Conservation (phyloP, 495 filamentous ascomycete species). For the Penicillium lividum region DNA sequence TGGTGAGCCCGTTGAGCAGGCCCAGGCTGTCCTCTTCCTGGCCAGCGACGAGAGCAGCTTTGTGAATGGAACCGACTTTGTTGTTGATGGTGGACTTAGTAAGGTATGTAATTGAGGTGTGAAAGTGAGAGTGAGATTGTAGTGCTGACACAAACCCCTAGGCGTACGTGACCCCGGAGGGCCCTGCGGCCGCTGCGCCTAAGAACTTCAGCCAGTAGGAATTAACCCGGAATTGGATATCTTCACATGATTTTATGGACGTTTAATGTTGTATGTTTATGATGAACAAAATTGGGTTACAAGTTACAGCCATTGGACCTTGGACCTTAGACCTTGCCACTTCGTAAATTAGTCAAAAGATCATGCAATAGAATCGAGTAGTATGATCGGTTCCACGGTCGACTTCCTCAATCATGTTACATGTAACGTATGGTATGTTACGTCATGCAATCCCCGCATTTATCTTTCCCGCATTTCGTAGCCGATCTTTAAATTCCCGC, state of each 20-base stretch:
- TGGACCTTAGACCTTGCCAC: no score
- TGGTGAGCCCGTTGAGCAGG: slow-evolving; percentile 93
- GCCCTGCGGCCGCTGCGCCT: slow-evolving; percentile 68
- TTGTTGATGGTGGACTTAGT: slow-evolving; percentile 96
- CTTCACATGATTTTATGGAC: neutral
- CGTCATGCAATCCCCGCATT: slow-evolving; percentile 32
- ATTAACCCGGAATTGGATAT: neutral
- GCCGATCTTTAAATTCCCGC: slow-evolving; percentile 18
- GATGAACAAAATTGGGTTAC: no score
- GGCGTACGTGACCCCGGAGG: slow-evolving; percentile 92
- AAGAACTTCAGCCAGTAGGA: slow-evolving; percentile 55
- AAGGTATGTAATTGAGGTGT: slow-evolving; percentile 50
- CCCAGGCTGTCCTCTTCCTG: slow-evolving; percentile 89
- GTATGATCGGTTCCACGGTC: neutral
- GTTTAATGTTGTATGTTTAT: neutral
- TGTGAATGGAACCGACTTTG: slow-evolving; percentile 88
- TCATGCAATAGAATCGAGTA: neutral
- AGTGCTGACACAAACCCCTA: slow-evolving; percentile 26
- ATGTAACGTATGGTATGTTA: slow-evolving; percentile 6
- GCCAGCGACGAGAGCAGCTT: slow-evolving; percentile 95
- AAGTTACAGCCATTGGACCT: no score
- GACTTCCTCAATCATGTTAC: neutral
- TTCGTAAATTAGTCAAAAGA: neutral
- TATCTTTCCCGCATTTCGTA: slow-evolving; percentile 16
- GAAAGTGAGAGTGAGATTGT: neutral